phyloP scores from a whole-genome alignment of 495 filamentous ascomycete species.

The Podospora fimiseda region DNA sequence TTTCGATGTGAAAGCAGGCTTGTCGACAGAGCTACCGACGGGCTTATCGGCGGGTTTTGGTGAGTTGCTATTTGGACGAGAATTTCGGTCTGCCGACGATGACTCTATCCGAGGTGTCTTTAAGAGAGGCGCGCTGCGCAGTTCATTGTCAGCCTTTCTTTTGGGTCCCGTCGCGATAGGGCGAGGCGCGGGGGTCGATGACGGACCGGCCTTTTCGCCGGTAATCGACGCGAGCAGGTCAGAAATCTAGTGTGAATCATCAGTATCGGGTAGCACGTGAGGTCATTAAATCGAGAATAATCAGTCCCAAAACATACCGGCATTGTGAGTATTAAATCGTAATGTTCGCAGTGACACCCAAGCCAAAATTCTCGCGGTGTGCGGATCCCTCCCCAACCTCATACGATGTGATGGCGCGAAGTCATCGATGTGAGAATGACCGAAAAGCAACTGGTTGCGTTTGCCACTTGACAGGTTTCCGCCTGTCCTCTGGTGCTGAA shows the following conservation, averaged over 20 bases:
- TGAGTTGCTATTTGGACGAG: conserved; percentile 12
- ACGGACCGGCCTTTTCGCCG: conserved; percentile 37
- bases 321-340: conserved; percentile 15
- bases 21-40: background rate
- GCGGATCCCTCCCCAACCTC: conserved; percentile 26
- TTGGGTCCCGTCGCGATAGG: conserved; percentile 29
- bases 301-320: conserved; percentile 15
- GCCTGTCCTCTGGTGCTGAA: background rate
- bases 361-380: conserved; percentile 7
- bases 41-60: conserved; percentile 14
- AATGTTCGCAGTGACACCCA: background rate
- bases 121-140: conserved; percentile 15
- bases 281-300: too few species aligned
- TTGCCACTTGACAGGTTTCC: conserved; percentile 2
- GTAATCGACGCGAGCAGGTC: conserved; percentile 52
- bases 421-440: conserved; percentile 21
- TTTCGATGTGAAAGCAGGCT: background rate
- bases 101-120: conserved; percentile 30
- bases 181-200: conserved; percentile 24
- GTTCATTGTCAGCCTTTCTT: conserved; percentile 48
- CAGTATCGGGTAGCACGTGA: conserved; percentile 4
- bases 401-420: conserved; percentile 21
- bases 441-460: background rate
- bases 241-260: conserved; percentile 33
- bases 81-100: conserved; percentile 4